Base-by-base conservation (phyloP, 2,329 filamentous ascomycete genomes). In the Microthyrium microscopicum region DNA sequence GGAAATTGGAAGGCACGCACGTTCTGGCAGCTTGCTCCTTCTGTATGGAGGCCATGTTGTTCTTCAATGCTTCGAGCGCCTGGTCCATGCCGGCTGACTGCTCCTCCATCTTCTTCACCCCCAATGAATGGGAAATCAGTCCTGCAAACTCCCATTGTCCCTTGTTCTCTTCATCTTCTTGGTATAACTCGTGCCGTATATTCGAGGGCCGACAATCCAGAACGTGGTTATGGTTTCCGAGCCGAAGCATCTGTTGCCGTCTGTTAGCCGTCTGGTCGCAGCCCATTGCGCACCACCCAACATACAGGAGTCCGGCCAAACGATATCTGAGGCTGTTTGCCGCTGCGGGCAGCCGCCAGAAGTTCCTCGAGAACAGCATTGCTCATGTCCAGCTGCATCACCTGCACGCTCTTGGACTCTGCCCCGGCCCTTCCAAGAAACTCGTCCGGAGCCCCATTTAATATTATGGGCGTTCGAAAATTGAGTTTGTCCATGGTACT, bases 11-110 rank as follows among this genome's bases (percentile, higher is more conserved):
- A 17, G 24, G 15, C 42, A 50, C 55, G 47, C 52, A 60, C 56
- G 66, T 66, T 48, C 68, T 70, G 24, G 68, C 68, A 50, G 72
- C 63, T 51, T 72, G 73, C 41, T 70, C 62, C 45, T 71, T 60
- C 45, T 71, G 60, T 33, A 69, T 62, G 16, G 66, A 64, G 39
- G 63, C 70, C 48, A 76, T 57, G 44, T 60, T 72, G 47, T 60
- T 68, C 50, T 72, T 64, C 34, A 76, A 56, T 25, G 61, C 62
- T 34, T 67, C 67, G 49, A 75, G 51, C 19, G 71, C 71, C 39
- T 66, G 62, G 48, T 76, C 71, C 25, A 63, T 63, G 39, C 64
- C 66, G 19, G 64, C 63, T 27, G 62, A 67, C 22, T 58, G 64
- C 47, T 65, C 57, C 47, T 65, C 58, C 25, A 62, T 63, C 50